Evolutionary conservation across 495 filamentous ascomycete species (phyloP), one percentile per base, ranked within the genome.

Genomic region (Xylaria grammica): DNA sequence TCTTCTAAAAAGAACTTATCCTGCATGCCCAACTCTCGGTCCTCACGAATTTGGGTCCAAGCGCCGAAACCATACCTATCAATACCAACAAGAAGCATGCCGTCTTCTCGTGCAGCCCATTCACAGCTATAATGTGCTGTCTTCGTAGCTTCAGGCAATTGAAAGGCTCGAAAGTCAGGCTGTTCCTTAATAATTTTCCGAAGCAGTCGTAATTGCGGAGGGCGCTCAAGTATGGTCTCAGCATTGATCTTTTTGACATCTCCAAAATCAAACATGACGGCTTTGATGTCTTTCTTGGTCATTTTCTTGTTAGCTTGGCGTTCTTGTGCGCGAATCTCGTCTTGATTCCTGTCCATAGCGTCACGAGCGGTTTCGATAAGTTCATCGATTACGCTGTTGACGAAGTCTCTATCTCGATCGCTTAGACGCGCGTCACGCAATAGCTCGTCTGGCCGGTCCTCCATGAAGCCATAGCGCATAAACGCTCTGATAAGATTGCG

Each of bases 1-100:
- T 99, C 95, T 74, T 99, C 95, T 6, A 99, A 75, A 79, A 96
- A 99, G 74, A 98, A 93, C 72, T 97, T 98, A 66, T 97, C 95
- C 3, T 82, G 81, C 78, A 99, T 89, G 4, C 84, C 88, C 19
- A 99, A 85, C 55, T 97, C 93, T 5, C 86, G 81, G 70, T 99
- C 95, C 68, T 98, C 96, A 10, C 94, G 88, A 69, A 99, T 98
- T 63, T 90, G 86, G 3, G 86, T 82, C 95, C 95, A 99, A 19
- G 93, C 92, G 57, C 95, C 95, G 73, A 96, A 97, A 1, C 95
- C 95, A 73, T 98, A 94, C 44, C 90, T 85, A 61, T 89, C 87
- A 67, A 99, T 97, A 56, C 95, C 95, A 30, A 97, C 86, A 60
- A 93, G 91, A 48, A 99, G 87, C 95, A 99, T 99, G 34, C 91